Evolutionary conservation across 257 asterid species (phyloP).

Genomic region (Eucommia ulmoides): DNA sequence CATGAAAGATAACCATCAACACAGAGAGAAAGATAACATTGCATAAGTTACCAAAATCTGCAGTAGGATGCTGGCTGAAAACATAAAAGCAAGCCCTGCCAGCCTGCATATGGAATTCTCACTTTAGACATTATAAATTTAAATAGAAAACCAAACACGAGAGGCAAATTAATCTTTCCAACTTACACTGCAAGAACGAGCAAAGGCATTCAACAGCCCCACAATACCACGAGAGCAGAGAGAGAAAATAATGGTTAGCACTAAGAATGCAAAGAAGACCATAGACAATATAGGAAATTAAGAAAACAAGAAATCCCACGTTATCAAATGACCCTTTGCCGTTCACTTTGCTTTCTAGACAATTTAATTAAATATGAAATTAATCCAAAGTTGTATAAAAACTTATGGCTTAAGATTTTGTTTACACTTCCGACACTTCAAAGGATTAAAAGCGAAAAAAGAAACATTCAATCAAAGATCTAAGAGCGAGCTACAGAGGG

Average conservation of each 20-base stretch:
- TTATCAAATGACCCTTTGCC: too few species aligned
- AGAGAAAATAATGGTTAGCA: slow-evolving; percentile 15
- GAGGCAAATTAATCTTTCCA: slow-evolving; percentile 8
- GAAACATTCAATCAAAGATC: too few species aligned
- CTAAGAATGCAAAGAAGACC: slow-evolving; percentile 3
- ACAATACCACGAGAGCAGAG: slow-evolving; percentile 14
- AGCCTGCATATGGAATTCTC: slow-evolving; percentile 47
- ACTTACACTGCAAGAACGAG: slow-evolving; percentile 60
- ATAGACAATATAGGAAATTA: too few species aligned
- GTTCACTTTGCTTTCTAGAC: too few species aligned
- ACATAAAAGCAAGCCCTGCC: slow-evolving; percentile 98
- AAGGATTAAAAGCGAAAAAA: too few species aligned
- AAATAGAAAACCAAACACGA: slow-evolving; percentile 8
- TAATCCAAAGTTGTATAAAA: too few species aligned
- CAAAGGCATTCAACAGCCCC: slow-evolving; percentile 20
- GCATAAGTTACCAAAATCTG: slow-evolving; percentile 68
- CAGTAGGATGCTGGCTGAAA: slow-evolving; percentile 84
- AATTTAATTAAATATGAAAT: too few species aligned
- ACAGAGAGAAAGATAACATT: background rate
- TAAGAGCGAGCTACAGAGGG: too few species aligned
- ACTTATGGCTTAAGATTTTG: too few species aligned
- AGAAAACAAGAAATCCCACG: too few species aligned
- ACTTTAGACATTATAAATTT: slow-evolving; percentile 12
- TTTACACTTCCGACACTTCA: too few species aligned
- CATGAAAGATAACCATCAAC: too few species aligned